These are phyloP conservation scores for Dipodascopsis uninucleata DNA, from an alignment of 805 yeast species.

Conservation along the genomic window DNA sequence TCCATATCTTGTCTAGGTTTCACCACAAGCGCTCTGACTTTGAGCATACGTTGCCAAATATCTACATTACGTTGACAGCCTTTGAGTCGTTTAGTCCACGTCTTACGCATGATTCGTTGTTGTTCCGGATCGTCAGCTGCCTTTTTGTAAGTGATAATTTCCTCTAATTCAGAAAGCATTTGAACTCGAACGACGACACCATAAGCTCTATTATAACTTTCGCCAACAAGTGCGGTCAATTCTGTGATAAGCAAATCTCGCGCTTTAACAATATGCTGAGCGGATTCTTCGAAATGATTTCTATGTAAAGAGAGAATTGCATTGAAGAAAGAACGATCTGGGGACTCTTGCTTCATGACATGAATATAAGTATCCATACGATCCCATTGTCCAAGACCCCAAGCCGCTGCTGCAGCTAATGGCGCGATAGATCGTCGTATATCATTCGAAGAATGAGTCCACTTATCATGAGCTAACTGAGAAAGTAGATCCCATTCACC, in stretches of 20 bases:
- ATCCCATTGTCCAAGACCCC: slow-evolving; percentile 98
- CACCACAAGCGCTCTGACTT: slow-evolving; percentile 87
- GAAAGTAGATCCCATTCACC: slow-evolving; percentile 97
- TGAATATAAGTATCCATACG: slow-evolving; percentile 85
- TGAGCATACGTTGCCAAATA: slow-evolving; percentile 96
- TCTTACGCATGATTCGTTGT: slow-evolving; percentile 71
- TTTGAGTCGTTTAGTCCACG: slow-evolving; percentile 88
- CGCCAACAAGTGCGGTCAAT: slow-evolving; percentile 89
- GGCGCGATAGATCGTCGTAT: slow-evolving; percentile 86
- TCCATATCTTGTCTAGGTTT: slow-evolving; percentile 96
- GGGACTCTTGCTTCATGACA: slow-evolving; percentile 88
- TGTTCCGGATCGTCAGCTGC: slow-evolving; percentile 80
- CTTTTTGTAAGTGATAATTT: slow-evolving; percentile 82
- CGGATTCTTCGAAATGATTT: slow-evolving; percentile 78
- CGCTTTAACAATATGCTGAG: slow-evolving; percentile 73
- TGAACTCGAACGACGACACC: slow-evolving; percentile 95
- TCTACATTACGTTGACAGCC: slow-evolving; percentile 98
- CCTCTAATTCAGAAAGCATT: slow-evolving; percentile 95
- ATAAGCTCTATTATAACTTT: slow-evolving; percentile 93
- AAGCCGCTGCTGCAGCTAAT: slow-evolving; percentile 96
- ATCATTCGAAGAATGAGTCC: slow-evolving; percentile 72
- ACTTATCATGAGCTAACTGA: slow-evolving; percentile 77
- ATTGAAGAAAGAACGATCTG: slow-evolving; percentile 91
- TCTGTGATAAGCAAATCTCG: slow-evolving; percentile 89
- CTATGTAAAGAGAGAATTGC: slow-evolving; percentile 84